Percentiles rank a stretch among this genome's conserved stretches.
Evolutionary conservation across 352 stramenopile genomes (phyloP).

Genomic region (Phytophthora sp.): DNA sequence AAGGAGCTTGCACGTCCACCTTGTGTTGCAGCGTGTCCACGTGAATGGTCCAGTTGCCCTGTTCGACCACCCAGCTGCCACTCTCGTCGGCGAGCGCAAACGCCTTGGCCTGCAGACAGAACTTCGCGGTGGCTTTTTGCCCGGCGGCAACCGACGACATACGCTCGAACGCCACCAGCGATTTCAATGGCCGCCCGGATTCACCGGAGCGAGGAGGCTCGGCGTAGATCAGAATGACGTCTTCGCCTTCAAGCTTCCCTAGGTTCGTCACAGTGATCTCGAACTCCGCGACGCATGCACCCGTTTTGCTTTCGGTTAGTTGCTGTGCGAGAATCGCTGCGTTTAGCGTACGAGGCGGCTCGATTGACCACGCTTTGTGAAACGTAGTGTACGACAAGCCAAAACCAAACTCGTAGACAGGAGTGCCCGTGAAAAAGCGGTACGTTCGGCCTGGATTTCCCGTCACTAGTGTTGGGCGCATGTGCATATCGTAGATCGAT

Average conservation of each 20-base stretch:
- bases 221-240: conserved; percentile 49
- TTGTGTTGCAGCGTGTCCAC: conserved; percentile 35
- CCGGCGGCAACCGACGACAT: conserved; percentile 40
- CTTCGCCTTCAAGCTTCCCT: conserved; percentile 43
- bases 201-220: conserved; percentile 33
- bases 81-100: conserved; percentile 50
- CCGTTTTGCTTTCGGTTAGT: too few species aligned
- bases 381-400: conserved; percentile 87
- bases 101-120: conserved; percentile 37
- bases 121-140: conserved; percentile 30
- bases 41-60: conserved; percentile 54
- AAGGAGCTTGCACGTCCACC: conserved; percentile 22
- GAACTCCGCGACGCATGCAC: conserved; percentile 18
- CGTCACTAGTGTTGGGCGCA: conserved; percentile 67
- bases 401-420: conserved; percentile 78
- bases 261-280: conserved; percentile 54
- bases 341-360: conserved; percentile 15
- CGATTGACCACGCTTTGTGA: conserved; percentile 40
- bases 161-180: conserved; percentile 61
- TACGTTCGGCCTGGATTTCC: conserved; percentile 83
- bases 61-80: conserved; percentile 40
- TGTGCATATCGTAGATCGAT: conserved; percentile 86
- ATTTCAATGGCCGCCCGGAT: conserved; percentile 47
- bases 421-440: conserved; percentile 74
- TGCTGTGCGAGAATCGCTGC: conserved; percentile 10